phyloP scores from a whole-genome alignment of 2,329 filamentous ascomycete genomes.

The Ilyonectria mors-panacis region DNA sequence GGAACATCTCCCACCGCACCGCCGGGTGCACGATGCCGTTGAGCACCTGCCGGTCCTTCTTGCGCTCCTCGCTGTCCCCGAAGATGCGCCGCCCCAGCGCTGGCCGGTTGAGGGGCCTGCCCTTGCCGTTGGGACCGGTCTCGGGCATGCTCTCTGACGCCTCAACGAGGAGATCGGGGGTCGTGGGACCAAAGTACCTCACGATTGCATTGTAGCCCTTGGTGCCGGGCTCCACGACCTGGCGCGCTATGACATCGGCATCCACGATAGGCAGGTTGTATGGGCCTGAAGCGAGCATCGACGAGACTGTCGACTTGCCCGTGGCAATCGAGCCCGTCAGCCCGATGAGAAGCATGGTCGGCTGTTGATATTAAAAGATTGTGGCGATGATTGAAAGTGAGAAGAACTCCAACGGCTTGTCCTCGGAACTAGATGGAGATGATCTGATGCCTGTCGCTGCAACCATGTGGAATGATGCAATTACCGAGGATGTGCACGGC shows the following conservation, averaged over 20 bases:
- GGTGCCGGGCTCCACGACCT: conserved; percentile 95
- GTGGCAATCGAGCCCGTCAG: conserved; percentile 98
- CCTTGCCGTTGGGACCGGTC: conserved; percentile 71
- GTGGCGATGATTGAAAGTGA: background rate
- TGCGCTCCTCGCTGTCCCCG: conserved; percentile 79
- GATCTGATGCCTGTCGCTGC: conserved; percentile 32
- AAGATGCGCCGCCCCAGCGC: conserved; percentile 91
- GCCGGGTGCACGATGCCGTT: conserved; percentile 95
- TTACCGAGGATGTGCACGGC: conserved; percentile 38
- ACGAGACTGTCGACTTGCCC: conserved; percentile 96
- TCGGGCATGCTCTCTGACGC: conserved; percentile 66
- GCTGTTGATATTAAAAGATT: background rate
- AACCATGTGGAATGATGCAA: conserved; percentile 38
- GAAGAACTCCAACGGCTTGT: conserved; percentile 1
- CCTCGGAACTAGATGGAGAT: conserved; percentile 17
- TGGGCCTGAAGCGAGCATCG: conserved; percentile 82
- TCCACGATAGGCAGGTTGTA: conserved; percentile 94
- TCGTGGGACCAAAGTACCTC: conserved; percentile 83
- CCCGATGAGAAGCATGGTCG: conserved; percentile 89
- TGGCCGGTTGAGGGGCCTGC: conserved; percentile 85
- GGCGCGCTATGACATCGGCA: conserved; percentile 90
- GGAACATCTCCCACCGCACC: conserved; percentile 87
- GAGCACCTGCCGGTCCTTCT: conserved; percentile 80
- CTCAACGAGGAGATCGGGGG: conserved; percentile 86
- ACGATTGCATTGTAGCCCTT: conserved; percentile 87